Evolutionary conservation across 2,329 filamentous ascomycete species (phyloP), one percentile per base, ranked within the genome.

Genomic region (Colletotrichum sp.): DNA sequence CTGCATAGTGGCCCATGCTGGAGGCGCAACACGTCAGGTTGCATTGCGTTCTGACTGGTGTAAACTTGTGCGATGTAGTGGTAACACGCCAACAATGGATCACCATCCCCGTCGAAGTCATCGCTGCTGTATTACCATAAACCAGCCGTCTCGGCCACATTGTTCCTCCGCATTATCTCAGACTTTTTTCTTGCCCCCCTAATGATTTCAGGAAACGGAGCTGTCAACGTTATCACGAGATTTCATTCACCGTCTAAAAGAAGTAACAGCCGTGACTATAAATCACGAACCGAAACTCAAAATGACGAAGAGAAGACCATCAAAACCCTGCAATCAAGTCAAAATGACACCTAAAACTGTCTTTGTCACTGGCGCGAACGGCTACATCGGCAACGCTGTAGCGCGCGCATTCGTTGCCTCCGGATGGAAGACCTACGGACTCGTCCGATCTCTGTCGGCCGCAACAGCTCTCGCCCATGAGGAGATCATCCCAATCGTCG

Each of bases 291-390:
- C 8, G 16, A 13, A 75, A 30, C 32, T 36, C 19, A n/a, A 5
- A 15, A 68, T 28, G 32, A 57, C 27, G 22, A 48, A 25, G 25
- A 34, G 22, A 22, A 32, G 39, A 59, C 30, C 64, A 27, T 48
- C 22, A 12, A 44, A 25, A 11, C n/a, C 22, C 4, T 11, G 19
- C 8, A 48, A 27, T 5, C 15, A 32, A n/a, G 16, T 15, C 30
- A 63, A 4, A 7, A 77, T 75, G 59, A 27, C 39, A 25, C 25
- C 75, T 19, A 80, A 78, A 30, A 84, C 82, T 2, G 87, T 85
- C n/a, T 81, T 89, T 8, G 83, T 89, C 28, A 88, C 85, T 4
- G 88, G 87, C 11, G 87, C 87, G 15, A 88, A 88, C 68, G 88
- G 87, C 12, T 89, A 88, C 78, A 86, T 89, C 55, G 88, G 88